Conservation (phyloP, 148 eudicot genomes). For the Vaccinium macrocarpon region DNA sequence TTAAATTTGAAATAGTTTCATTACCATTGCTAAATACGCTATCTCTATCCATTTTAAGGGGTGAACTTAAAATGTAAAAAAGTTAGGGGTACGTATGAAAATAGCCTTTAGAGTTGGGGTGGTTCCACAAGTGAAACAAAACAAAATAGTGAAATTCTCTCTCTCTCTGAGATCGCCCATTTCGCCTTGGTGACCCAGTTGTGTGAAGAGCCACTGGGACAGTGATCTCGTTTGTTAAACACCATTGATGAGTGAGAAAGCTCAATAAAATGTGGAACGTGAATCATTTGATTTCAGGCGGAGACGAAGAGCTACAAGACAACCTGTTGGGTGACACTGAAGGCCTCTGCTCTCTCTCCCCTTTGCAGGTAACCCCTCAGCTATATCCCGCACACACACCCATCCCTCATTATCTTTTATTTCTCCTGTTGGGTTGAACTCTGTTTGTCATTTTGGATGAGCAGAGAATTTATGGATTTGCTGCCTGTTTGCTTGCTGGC, state of each 20-base stretch:
- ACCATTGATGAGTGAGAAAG: constrained; percentile 9
- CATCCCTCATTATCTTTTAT: neutral
- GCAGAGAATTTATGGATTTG: constrained; percentile 24
- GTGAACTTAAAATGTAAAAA: neutral
- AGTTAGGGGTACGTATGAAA: neutral
- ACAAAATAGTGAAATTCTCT: neutral
- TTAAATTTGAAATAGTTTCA: neutral
- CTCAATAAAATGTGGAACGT: constrained; percentile 19
- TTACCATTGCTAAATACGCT: neutral
- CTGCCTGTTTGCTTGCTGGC: constrained; percentile 22
- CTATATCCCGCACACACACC: neutral
- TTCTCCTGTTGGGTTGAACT: neutral
- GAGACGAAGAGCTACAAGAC: constrained; percentile 23
- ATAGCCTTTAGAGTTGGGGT: neutral
- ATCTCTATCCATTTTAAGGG: neutral
- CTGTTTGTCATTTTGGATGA: neutral
- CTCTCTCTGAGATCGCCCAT: neutral
- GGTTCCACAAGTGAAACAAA: neutral
- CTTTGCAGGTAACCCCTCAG: constrained; percentile 12
- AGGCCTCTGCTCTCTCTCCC: constrained; percentile 25
- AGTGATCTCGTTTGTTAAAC: neutral
- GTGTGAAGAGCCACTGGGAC: neutral
- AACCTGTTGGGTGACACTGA: constrained; percentile 8
- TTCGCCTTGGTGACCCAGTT: neutral
- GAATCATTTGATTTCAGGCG: constrained; percentile 15